These are phyloP conservation scores for Cytospora chrysosperma DNA, from an alignment of 2,329 filamentous ascomycete species.

Conservation along the genomic window DNA sequence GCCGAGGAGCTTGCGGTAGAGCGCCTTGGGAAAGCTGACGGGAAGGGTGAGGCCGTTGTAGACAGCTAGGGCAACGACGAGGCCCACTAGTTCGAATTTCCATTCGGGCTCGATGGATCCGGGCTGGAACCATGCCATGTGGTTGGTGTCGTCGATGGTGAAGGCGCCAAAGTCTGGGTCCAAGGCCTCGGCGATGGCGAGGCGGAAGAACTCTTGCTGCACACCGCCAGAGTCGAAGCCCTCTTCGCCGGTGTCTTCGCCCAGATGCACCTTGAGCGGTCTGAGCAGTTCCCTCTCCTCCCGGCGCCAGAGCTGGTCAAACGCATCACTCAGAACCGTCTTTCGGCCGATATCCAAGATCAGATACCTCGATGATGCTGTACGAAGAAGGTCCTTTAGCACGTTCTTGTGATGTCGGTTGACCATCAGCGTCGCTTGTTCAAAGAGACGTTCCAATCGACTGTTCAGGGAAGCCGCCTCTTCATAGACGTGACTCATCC, in stretches of 20 bases:
- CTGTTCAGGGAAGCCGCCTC: slow-evolving; percentile 59
- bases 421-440: slow-evolving; percentile 53
- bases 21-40: slow-evolving; percentile 78
- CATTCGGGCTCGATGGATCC: slow-evolving; percentile 78
- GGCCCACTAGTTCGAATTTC: slow-evolving; percentile 86
- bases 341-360: slow-evolving; percentile 68
- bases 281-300: slow-evolving; percentile 79
- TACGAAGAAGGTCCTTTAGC: slow-evolving; percentile 62
- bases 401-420: slow-evolving; percentile 59
- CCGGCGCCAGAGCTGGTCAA: slow-evolving; percentile 87
- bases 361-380: slow-evolving; percentile 68
- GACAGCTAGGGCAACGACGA: slow-evolving; percentile 84
- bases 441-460: slow-evolving; percentile 56
- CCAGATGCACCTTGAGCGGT: slow-evolving; percentile 84
- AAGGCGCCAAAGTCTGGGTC: slow-evolving; percentile 79
- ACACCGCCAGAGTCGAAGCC: slow-evolving; percentile 93
- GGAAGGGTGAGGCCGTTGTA: slow-evolving; percentile 93
- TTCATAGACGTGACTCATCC: slow-evolving; percentile 80
- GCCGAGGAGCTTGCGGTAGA: slow-evolving; percentile 79
- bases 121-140: slow-evolving; percentile 86
- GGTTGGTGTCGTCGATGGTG: slow-evolving; percentile 70
- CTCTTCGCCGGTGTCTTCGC: slow-evolving; percentile 78
- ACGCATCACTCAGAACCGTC: slow-evolving; percentile 68
- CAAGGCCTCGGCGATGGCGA: slow-evolving; percentile 77
- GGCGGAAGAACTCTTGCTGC: slow-evolving; percentile 91